A percentile compares a stretch with the other conserved stretches of the same genome.
Conservation (phyloP, 179 eudicot species). For the Carnegiea gigantea region DNA sequence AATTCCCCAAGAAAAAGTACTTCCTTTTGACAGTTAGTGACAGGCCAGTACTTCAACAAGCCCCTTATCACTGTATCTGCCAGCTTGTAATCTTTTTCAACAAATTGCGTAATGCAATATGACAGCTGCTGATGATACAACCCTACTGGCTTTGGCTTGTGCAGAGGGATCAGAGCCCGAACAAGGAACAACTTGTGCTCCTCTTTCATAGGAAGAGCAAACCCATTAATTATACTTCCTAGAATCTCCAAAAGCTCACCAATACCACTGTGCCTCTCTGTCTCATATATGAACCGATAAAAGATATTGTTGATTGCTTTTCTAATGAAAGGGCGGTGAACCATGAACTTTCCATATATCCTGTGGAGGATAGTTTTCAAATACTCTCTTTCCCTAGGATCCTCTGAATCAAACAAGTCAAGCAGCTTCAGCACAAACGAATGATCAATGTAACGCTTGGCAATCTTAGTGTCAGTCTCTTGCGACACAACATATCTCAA, state of each 20-base stretch:
- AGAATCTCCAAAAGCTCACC: slow-evolving; percentile 72
- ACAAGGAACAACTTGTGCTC: slow-evolving; percentile 28
- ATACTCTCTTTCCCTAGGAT: slow-evolving; percentile 1
- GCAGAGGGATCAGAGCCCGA: slow-evolving; percentile 33
- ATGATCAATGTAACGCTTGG: slow-evolving; percentile 67
- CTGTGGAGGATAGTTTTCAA: not conserved
- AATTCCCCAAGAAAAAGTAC: slow-evolving; percentile 63
- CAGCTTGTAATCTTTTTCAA: slow-evolving; percentile 66
- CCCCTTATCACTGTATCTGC: slow-evolving; percentile 63
- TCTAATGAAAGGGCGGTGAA: slow-evolving; percentile 66
- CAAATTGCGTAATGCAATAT: slow-evolving; percentile 64
- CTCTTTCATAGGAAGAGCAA: slow-evolving; percentile 77
- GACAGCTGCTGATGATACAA: slow-evolving; percentile 63
- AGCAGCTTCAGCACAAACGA: slow-evolving; percentile 61
- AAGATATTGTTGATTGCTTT: slow-evolving; percentile 66
- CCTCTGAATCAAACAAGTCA: slow-evolving; percentile 49
- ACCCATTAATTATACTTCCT: slow-evolving; percentile 73
- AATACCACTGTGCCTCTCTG: slow-evolving; percentile 63
- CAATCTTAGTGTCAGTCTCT: slow-evolving; percentile 62
- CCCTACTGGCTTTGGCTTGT: slow-evolving; percentile 55
- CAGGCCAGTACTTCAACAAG: slow-evolving; percentile 69
- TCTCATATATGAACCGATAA: slow-evolving; percentile 61
- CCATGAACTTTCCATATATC: slow-evolving; percentile 20
- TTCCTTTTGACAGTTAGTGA: slow-evolving; percentile 61
- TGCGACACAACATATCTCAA: slow-evolving; percentile 61